Percentiles rank a stretch among this genome's conserved stretches.
phyloP scores from a whole-genome alignment of 2,329 filamentous ascomycete species.

The Ceratocystiopsis brevicomis region DNA sequence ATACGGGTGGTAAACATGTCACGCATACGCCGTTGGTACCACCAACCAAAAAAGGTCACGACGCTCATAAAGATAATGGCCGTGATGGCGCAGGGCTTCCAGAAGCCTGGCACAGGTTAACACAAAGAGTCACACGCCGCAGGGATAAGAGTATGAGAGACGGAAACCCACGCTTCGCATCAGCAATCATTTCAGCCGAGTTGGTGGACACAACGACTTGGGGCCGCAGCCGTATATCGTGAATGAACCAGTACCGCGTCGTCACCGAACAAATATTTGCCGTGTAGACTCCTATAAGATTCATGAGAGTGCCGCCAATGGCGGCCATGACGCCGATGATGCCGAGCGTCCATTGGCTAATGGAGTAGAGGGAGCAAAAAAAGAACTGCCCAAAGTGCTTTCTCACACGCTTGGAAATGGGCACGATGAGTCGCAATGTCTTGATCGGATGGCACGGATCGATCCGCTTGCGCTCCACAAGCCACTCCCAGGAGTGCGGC shows the following conservation, averaged over 20 bases:
- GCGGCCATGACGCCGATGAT: constrained; percentile 23
- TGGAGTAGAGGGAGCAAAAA: constrained; percentile 10
- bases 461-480: background rate
- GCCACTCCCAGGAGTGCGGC: constrained; percentile 7
- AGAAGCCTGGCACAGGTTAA: constrained; percentile 4
- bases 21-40: constrained; percentile 13
- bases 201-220: constrained; percentile 7
- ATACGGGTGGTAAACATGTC: constrained; percentile 9
- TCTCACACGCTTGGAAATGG: background rate
- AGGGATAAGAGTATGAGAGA: background rate
- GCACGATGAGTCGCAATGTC: background rate
- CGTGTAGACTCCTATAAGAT: constrained; percentile 12
- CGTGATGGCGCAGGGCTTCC: constrained; percentile 10
- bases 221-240: constrained; percentile 1
- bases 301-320: constrained; percentile 12
- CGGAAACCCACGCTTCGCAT: constrained; percentile 3
- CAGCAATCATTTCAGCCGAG: constrained; percentile 8
- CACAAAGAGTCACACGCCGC: background rate
- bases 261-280: constrained; percentile 10
- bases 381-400: constrained; percentile 4
- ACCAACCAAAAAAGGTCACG: constrained; percentile 12
- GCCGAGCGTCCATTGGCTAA: constrained; percentile 8
- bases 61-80: constrained; percentile 12
- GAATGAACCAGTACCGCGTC: constrained; percentile 7
- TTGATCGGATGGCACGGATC: constrained; percentile 1